These are phyloP conservation scores for Nyctanthes arbortristis DNA, from an alignment of 257 asterid species.

Conservation along the genomic window DNA sequence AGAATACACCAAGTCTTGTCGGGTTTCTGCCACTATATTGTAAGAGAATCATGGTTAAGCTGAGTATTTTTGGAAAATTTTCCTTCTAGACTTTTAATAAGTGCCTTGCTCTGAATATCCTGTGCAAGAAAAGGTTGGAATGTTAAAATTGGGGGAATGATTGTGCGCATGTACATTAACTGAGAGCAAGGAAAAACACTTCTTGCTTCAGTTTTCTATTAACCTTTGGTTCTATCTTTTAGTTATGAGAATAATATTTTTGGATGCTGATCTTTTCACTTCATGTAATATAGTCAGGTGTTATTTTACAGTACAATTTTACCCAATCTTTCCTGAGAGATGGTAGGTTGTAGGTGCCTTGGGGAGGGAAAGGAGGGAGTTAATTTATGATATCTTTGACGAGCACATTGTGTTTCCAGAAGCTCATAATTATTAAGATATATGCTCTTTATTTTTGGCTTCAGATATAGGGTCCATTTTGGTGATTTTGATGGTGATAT, in stretches of 20 bases:
- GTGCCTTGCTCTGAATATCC: background rate
- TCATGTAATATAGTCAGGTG: background rate
- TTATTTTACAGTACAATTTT: too few species aligned
- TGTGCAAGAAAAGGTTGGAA: background rate
- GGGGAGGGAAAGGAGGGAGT: background rate
- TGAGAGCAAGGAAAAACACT: background rate
- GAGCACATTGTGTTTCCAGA: background rate
- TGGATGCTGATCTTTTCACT: background rate
- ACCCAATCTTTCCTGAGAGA: background rate
- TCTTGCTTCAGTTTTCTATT: background rate
- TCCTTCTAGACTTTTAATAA: background rate
- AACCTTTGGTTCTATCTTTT: too few species aligned
- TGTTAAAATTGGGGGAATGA: background rate
- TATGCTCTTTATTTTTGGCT: background rate
- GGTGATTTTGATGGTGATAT: background rate
- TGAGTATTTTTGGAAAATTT: background rate
- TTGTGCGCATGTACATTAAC: background rate
- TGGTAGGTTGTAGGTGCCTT: background rate
- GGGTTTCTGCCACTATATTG: too few species aligned
- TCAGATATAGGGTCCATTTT: background rate
- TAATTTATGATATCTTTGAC: too few species aligned
- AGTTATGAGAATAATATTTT: background rate
- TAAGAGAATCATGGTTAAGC: background rate
- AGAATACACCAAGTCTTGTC: too few species aligned
- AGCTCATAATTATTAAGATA: background rate